Evolutionary conservation across 140 eudicot genomes (phyloP).

Genomic region (Anethum foeniculum): DNA sequence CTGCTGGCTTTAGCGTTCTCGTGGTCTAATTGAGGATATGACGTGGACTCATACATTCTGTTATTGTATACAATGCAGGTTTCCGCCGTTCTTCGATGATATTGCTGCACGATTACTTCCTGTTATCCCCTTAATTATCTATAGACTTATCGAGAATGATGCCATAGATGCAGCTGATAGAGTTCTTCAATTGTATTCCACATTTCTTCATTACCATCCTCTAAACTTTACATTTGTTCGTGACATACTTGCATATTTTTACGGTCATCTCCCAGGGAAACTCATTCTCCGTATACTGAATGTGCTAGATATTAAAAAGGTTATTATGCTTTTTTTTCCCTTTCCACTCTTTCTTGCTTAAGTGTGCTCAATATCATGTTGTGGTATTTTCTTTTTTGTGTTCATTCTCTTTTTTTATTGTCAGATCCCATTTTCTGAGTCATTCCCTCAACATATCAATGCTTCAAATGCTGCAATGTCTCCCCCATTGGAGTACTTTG

Average conservation of each 20-base stretch:
- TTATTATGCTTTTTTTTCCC: conserved; percentile 12
- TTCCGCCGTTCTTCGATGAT: conserved; percentile 80
- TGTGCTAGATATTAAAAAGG: conserved; percentile 73
- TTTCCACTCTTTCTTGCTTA: not conserved
- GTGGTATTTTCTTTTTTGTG: conserved; percentile 7
- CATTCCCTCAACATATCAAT: conserved; percentile 60
- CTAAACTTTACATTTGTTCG: conserved; percentile 83
- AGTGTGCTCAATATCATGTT: not conserved
- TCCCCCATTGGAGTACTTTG: conserved; percentile 75
- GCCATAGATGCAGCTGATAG: conserved; percentile 82
- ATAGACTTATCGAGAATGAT: conserved; percentile 81
- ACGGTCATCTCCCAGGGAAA: conserved; percentile 83
- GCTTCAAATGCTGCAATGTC: conserved; percentile 50
- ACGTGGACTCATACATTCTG: not conserved
- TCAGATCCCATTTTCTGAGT: conserved; percentile 82
- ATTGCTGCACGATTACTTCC: conserved; percentile 92
- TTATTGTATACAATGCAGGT: conserved; percentile 36
- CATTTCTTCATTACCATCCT: conserved; percentile 77
- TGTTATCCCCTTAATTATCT: conserved; percentile 71
- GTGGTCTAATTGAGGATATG: no score
- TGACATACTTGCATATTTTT: conserved; percentile 85
- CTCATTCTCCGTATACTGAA: conserved; percentile 69
- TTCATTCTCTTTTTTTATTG: not conserved
- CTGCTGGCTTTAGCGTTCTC: not conserved
- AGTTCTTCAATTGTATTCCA: conserved; percentile 64